A percentile compares a stretch with the other conserved stretches of the same genome.
Conservation (phyloP, 371 early-diverging fungal species). For the Mucor plumbeus region DNA sequence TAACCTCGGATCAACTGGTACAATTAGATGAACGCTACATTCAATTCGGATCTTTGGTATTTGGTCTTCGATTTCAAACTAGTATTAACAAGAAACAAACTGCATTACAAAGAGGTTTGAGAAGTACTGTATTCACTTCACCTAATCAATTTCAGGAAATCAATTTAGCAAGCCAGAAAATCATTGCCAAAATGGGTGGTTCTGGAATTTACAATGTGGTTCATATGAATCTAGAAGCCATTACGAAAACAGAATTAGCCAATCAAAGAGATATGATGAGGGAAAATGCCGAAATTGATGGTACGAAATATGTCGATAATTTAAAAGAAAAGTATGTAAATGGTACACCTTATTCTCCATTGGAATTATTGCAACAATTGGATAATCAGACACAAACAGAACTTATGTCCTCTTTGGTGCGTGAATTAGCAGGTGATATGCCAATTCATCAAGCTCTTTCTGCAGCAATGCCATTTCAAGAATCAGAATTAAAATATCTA, state of each 20-base stretch:
- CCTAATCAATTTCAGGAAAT: constrained; percentile 28
- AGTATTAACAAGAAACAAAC: constrained; percentile 22
- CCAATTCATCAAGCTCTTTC: constrained; percentile 40
- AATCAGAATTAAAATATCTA: constrained; percentile 20
- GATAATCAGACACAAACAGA: neutral
- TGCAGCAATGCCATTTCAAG: constrained; percentile 29
- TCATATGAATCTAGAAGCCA: constrained; percentile 32
- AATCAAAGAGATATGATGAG: constrained; percentile 3
- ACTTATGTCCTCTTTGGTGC: constrained; percentile 25
- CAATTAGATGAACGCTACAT: constrained; percentile 23
- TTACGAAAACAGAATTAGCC: constrained; percentile 20
- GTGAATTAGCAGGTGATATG: constrained; percentile 37
- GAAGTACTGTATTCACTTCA: constrained; percentile 28
- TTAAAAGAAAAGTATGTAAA: neutral
- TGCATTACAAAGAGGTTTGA: constrained; percentile 29
- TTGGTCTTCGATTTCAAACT: constrained; percentile 34
- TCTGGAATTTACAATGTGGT: constrained; percentile 26
- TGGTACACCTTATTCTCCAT: neutral
- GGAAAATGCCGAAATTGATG: constrained; percentile 21
- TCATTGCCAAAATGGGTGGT: constrained; percentile 34
- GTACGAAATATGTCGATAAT: neutral
- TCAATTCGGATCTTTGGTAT: constrained; percentile 43
- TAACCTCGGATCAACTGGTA: constrained; percentile 21
- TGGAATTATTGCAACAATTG: constrained; percentile 16
- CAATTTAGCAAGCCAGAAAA: constrained; percentile 22